phyloP scores from a whole-genome alignment of 2,329 filamentous ascomycete genomes.

The Lasiodiplodia sp. region DNA sequence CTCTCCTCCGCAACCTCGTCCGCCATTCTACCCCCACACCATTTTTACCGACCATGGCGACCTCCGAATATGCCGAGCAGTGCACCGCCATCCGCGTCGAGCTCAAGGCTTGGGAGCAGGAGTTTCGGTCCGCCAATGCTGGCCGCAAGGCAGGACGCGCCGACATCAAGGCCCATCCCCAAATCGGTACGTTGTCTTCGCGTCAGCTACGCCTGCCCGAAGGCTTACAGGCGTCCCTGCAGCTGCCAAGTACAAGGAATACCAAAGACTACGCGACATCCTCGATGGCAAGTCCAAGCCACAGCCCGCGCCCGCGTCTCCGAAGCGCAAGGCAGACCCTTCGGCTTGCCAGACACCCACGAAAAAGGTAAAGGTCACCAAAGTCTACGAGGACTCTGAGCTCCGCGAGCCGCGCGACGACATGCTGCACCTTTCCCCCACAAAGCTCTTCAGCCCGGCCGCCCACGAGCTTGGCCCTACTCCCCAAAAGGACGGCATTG shows the following conservation, averaged over 20 bases:
- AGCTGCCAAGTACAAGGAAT: conserved; percentile 80
- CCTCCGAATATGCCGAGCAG: neutral
- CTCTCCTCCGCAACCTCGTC: conserved; percentile 10
- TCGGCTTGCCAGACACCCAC: conserved; percentile 37
- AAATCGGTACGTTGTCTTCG: conserved; percentile 66
- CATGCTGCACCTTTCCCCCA: conserved; percentile 59
- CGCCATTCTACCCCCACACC: conserved; percentile 12
- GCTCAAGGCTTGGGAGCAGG: conserved; percentile 76
- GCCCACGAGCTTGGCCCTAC: conserved; percentile 70
- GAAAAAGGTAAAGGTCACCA: conserved; percentile 35
- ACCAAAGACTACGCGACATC: conserved; percentile 66
- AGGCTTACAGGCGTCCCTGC: conserved; percentile 24
- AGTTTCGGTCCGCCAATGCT: conserved; percentile 67
- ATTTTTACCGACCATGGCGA: conserved; percentile 2
- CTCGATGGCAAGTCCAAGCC: conserved; percentile 39
- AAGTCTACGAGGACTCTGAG: neutral
- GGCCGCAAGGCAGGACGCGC: conserved; percentile 74
- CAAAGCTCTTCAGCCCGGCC: conserved; percentile 66
- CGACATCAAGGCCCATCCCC: conserved; percentile 77
- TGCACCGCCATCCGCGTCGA: conserved; percentile 63
- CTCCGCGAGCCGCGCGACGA: conserved; percentile 2
- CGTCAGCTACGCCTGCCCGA: conserved; percentile 10
- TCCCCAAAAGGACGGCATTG: conserved; percentile 78
- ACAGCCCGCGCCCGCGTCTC: conserved; percentile 42
- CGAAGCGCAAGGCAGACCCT: conserved; percentile 36